phyloP scores from a whole-genome alignment of 2,329 filamentous ascomycete genomes.

The Lasiodiplodia sp. region DNA sequence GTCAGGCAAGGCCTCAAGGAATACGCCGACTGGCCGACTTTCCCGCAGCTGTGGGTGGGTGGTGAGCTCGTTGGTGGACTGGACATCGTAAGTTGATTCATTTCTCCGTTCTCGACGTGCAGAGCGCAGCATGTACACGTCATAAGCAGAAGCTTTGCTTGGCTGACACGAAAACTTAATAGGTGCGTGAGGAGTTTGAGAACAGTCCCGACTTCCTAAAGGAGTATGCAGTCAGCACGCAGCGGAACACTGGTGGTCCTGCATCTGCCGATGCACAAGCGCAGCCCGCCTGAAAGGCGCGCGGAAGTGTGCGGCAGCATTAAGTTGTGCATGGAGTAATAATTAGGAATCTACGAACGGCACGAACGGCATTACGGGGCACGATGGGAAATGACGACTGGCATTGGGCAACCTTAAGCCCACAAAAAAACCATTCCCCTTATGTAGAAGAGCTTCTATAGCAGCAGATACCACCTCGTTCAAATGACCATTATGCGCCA shows the following conservation, averaged over 20 bases:
- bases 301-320: neutral
- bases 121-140: neutral
- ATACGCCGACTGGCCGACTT: conserved; percentile 98
- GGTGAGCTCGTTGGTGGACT: conserved; percentile 80
- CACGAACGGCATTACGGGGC: neutral
- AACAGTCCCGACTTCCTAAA: conserved; percentile 84
- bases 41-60: conserved; percentile 90
- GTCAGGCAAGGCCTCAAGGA: conserved; percentile 96
- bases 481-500: conserved; percentile 17
- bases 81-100: conserved; percentile 14
- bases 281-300: conserved; percentile 32
- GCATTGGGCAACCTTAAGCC: conserved; percentile 14
- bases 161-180: conserved; percentile 38
- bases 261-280: conserved; percentile 35
- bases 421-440: neutral
- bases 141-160: neutral
- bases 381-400: conserved; percentile 21
- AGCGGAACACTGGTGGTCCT: conserved; percentile 32
- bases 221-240: conserved; percentile 64
- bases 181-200: conserved; percentile 94
- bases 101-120: conserved; percentile 9
- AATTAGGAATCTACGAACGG: neutral
- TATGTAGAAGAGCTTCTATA: conserved; percentile 14
- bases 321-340: conserved; percentile 2
- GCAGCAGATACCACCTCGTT: conserved; percentile 21